Evolutionary conservation across 441 rosid genomes (phyloP).

Genomic region (Arabidopsis hybrid): DNA sequence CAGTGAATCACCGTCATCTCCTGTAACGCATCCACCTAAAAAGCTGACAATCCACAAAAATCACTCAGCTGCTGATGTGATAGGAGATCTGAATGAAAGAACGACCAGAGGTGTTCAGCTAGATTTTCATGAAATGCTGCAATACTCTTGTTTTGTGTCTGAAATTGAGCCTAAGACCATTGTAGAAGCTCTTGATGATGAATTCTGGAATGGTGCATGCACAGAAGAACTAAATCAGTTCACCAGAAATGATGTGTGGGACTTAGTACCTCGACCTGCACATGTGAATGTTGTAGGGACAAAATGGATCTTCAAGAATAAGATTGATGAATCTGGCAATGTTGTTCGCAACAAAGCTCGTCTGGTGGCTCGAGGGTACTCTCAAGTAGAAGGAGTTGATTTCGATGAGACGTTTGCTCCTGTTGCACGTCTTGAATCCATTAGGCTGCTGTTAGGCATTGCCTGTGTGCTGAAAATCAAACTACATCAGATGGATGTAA

Average conservation of each 20-base stretch:
- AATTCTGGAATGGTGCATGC: background rate
- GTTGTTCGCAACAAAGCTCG: too few relatives aligned
- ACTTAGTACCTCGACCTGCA: background rate
- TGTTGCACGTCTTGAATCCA: too few relatives aligned
- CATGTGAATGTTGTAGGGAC: background rate
- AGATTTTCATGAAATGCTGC: background rate
- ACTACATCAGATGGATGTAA: too few relatives aligned
- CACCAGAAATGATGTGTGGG: background rate
- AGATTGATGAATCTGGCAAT: background rate
- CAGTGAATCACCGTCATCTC: too few relatives aligned
- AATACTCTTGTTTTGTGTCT: too few relatives aligned
- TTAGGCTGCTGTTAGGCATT: too few relatives aligned
- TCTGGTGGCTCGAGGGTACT: too few relatives aligned
- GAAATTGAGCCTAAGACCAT: background rate
- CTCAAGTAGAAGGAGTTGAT: too few relatives aligned
- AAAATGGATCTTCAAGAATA: background rate
- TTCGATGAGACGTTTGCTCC: too few relatives aligned
- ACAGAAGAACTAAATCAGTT: background rate
- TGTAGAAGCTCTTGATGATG: fast-evolving
- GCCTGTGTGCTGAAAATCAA: too few relatives aligned
- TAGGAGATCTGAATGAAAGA: background rate
- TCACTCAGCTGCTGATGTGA: background rate
- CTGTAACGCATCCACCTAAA: too few relatives aligned
- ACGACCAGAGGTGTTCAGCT: background rate
- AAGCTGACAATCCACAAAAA: background rate